phyloP scores from a whole-genome alignment of 345 rosid species.

The Crucihimalaya himalaica region DNA sequence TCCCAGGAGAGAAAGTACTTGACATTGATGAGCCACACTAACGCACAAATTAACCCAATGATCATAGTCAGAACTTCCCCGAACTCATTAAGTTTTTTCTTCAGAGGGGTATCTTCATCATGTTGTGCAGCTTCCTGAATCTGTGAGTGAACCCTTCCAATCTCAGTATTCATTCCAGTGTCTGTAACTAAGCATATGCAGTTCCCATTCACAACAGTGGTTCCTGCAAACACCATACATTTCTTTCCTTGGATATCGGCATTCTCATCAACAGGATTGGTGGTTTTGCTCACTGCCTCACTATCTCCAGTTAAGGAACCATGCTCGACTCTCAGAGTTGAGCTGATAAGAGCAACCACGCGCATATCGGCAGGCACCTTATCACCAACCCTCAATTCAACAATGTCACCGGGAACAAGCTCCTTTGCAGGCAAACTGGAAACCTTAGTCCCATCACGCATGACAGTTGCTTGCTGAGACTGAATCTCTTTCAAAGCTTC shows the following conservation, averaged over 20 bases:
- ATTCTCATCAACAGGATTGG: slow-evolving; percentile 60
- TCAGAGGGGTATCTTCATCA: slow-evolving; percentile 91
- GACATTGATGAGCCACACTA: slow-evolving; percentile 94
- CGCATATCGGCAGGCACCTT: slow-evolving; percentile 94
- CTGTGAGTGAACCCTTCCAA: slow-evolving; percentile 91
- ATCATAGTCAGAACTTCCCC: slow-evolving; percentile 82
- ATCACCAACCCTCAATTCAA: slow-evolving; percentile 79
- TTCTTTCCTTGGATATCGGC: slow-evolving; percentile 87
- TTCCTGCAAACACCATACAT: slow-evolving; percentile 88
- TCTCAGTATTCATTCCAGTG: slow-evolving; percentile 85
- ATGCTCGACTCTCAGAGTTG: slow-evolving; percentile 83
- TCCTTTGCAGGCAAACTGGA: slow-evolving; percentile 65
- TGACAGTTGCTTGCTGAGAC: slow-evolving; percentile 69
- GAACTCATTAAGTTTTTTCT: slow-evolving; percentile 90
- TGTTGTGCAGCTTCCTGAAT: slow-evolving; percentile 84
- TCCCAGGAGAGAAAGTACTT: slow-evolving; percentile 95
- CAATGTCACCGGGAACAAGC: slow-evolving; percentile 82
- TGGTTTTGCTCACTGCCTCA: slow-evolving; percentile 84
- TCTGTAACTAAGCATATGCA: slow-evolving; percentile 75
- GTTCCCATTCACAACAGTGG: slow-evolving; percentile 85
- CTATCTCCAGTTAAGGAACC: slow-evolving; percentile 93
- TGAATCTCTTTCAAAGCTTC: slow-evolving; percentile 93
- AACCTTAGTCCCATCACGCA: slow-evolving; percentile 62
- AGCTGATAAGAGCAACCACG: slow-evolving; percentile 62
- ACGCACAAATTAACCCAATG: slow-evolving; percentile 74